Percentiles rank a stretch among this genome's conserved stretches.
Conservation (phyloP, 805 yeast species). For the Saturnispora zaruensis region DNA sequence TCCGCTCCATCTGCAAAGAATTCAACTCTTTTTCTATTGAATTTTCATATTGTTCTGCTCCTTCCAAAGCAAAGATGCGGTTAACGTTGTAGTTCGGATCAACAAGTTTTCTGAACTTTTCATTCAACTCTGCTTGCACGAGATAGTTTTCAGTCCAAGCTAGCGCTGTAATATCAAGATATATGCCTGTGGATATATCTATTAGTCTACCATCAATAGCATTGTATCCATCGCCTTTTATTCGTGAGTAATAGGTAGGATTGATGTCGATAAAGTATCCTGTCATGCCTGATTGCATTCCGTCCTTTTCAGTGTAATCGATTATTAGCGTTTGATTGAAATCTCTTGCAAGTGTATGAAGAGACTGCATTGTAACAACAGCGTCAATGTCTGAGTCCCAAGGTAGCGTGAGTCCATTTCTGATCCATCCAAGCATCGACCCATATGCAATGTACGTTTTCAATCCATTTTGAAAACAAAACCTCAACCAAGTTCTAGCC, state of each 20-base stretch:
- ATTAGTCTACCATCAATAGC: constrained; percentile 49
- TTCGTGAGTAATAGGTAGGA: constrained; percentile 29
- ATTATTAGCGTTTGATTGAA: constrained; percentile 44
- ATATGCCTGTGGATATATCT: constrained; percentile 41
- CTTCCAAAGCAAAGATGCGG: constrained; percentile 31
- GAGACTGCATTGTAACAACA: constrained; percentile 43
- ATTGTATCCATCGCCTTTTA: constrained; percentile 39
- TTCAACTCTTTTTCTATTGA: constrained; percentile 18
- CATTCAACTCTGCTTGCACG: constrained; percentile 5
- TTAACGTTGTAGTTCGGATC: constrained; percentile 14
- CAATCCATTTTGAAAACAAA: constrained; percentile 36
- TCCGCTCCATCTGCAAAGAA: constrained; percentile 21
- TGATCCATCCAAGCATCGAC: constrained; percentile 51
- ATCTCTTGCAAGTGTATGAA: constrained; percentile 34
- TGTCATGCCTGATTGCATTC: constrained; percentile 24
- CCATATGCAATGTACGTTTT: constrained; percentile 60
- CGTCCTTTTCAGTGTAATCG: constrained; percentile 26
- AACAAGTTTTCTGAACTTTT: constrained; percentile 12
- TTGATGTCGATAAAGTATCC: constrained; percentile 28
- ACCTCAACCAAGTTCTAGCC: constrained; percentile 45
- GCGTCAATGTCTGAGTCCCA: constrained; percentile 60
- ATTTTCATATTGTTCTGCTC: constrained; percentile 30
- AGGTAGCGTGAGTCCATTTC: constrained; percentile 49
- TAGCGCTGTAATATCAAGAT: constrained; percentile 38
- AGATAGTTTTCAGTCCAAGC: constrained; percentile 15